Evolutionary conservation across 345 rosid species (phyloP).

Genomic region (Corymbia maculata): DNA sequence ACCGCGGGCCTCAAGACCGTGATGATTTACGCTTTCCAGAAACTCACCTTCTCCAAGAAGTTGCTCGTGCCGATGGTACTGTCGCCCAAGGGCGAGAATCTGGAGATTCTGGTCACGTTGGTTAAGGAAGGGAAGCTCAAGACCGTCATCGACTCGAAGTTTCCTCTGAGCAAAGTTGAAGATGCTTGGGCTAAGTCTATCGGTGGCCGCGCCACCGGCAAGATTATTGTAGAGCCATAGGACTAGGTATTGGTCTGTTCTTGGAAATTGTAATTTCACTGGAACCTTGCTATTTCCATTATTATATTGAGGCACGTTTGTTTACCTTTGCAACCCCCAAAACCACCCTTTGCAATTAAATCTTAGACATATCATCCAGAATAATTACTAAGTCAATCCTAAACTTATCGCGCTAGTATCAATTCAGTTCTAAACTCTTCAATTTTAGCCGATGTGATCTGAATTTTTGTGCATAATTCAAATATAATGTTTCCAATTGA

Average conservation of each 20-base stretch:
- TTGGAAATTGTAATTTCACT: background rate
- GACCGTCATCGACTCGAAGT: slow-evolving; percentile 50
- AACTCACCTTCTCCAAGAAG: slow-evolving; percentile 59
- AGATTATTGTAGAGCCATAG: slow-evolving; percentile 57
- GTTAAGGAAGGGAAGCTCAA: slow-evolving; percentile 57
- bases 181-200: slow-evolving; percentile 70
- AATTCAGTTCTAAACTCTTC: background rate
- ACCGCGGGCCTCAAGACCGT: slow-evolving; percentile 34
- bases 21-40: slow-evolving; percentile 34
- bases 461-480: too few species aligned
- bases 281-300: background rate
- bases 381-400: background rate
- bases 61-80: slow-evolving; percentile 40
- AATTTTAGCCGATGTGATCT: background rate
- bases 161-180: slow-evolving; percentile 51
- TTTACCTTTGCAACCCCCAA: background rate
- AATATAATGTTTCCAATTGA: too few species aligned
- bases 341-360: too few species aligned
- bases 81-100: slow-evolving; percentile 33
- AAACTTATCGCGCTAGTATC: rapidly evolving
- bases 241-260: background rate
- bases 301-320: background rate
- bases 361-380: background rate
- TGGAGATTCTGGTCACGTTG: slow-evolving; percentile 35
- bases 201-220: slow-evolving; percentile 70